These are phyloP conservation scores for Pseudogymnoascus pannorum DNA, from an alignment of 2,329 filamentous ascomycete species.

Conservation along the genomic window DNA sequence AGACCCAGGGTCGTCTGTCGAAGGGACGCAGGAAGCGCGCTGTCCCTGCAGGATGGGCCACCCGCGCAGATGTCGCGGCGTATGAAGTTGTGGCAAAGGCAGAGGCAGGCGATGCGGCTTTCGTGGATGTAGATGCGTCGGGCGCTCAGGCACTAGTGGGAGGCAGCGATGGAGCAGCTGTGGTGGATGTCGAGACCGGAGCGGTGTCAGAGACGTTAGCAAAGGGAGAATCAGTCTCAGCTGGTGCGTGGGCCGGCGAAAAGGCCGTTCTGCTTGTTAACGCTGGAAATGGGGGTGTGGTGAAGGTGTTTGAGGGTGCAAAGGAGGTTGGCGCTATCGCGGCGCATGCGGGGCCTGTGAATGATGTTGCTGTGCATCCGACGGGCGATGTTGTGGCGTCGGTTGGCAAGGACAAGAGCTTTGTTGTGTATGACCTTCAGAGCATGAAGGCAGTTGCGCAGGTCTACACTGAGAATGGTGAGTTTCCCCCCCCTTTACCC, in stretches of 20 bases:
- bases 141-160: slow-evolving; percentile 57
- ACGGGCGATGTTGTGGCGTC: slow-evolving; percentile 78
- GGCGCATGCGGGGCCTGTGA: slow-evolving; percentile 78
- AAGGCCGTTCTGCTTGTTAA: slow-evolving; percentile 21
- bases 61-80: slow-evolving; percentile 58
- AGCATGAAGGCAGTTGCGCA: slow-evolving; percentile 64
- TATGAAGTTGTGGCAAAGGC: slow-evolving; percentile 48
- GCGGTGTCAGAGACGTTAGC: slow-evolving; percentile 40
- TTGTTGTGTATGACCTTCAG: slow-evolving; percentile 77
- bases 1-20: slow-evolving; percentile 76
- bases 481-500: slow-evolving; percentile 30
- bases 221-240: slow-evolving; percentile 47
- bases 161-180: slow-evolving; percentile 60
- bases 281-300: slow-evolving; percentile 40
- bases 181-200: slow-evolving; percentile 25
- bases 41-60: slow-evolving; percentile 78
- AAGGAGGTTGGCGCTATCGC: slow-evolving; percentile 61
- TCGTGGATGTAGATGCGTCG: slow-evolving; percentile 49
- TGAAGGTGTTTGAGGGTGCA: slow-evolving; percentile 74
- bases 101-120: slow-evolving; percentile 49
- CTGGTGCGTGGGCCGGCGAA: slow-evolving; percentile 42
- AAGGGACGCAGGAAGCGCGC: slow-evolving; percentile 85
- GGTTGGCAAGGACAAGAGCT: slow-evolving; percentile 85
- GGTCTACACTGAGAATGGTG: slow-evolving; percentile 73
- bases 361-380: slow-evolving; percentile 72